Evolutionary conservation across 1,284 basidiomycete species (phyloP).

Genomic region (Austroboletus rostrupii): DNA sequence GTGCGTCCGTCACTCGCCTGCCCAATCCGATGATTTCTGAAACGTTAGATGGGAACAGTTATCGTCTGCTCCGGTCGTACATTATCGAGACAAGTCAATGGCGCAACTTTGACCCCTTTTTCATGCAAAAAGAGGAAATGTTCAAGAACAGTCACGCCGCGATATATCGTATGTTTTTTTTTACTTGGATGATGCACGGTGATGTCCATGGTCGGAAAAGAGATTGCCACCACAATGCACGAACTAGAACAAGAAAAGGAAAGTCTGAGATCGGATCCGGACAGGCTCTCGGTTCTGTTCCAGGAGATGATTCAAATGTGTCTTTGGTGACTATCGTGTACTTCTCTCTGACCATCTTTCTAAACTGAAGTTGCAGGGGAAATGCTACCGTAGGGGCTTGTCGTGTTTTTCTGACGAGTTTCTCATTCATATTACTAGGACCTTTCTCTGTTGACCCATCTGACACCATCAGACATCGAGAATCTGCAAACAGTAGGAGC

Average conservation of each 20-base stretch:
- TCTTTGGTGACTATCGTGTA: slow-evolving; percentile 57
- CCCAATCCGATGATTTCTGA: not conserved
- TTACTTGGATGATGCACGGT: not conserved
- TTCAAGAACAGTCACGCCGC: slow-evolving; percentile 79
- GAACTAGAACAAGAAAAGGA: slow-evolving; percentile 54
- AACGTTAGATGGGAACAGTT: slow-evolving; percentile 44
- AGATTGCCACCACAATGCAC: slow-evolving; percentile 66
- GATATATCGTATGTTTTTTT: slow-evolving; percentile 57
- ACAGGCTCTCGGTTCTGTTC: slow-evolving; percentile 64
- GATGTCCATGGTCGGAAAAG: slow-evolving; percentile 32
- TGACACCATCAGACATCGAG: slow-evolving; percentile 78
- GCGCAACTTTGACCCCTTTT: slow-evolving; percentile 84
- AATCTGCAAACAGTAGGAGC: slow-evolving; percentile 79
- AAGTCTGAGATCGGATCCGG: slow-evolving; percentile 41
- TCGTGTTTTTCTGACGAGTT: not conserved
- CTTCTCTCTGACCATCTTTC: not conserved
- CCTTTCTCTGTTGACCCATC: slow-evolving; percentile 77
- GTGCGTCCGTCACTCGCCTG: slow-evolving; percentile 34
- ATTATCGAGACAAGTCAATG: slow-evolving; percentile 73
- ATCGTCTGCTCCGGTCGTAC: slow-evolving; percentile 78
- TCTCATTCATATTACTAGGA: slow-evolving; percentile 47
- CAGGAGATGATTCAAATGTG: slow-evolving; percentile 87
- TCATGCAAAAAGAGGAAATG: slow-evolving; percentile 74
- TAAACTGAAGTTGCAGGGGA: slow-evolving; percentile 47
- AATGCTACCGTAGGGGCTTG: slow-evolving; percentile 65